phyloP scores from a whole-genome alignment of 2,329 filamentous ascomycete genomes.

The Nemania sp. region DNA sequence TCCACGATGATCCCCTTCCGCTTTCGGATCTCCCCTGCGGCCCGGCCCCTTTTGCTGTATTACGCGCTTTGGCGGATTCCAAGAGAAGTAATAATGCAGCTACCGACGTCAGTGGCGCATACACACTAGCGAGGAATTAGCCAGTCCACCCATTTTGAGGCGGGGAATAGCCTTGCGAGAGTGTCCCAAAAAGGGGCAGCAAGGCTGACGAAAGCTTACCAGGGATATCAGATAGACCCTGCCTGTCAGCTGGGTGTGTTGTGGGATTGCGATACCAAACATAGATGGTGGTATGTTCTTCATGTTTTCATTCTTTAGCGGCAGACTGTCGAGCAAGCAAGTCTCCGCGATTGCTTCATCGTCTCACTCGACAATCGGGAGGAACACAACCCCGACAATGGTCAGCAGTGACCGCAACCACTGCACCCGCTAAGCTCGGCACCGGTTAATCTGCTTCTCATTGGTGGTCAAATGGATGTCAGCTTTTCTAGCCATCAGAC shows the following conservation, averaged over 20 bases:
- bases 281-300: constrained; percentile 3
- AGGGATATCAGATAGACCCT: constrained; percentile 16
- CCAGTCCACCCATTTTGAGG: constrained; percentile 5
- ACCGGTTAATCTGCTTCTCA: constrained; percentile 10
- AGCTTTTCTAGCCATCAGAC: constrained; percentile 17
- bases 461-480: constrained; percentile 18
- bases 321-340: no score
- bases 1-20: constrained; percentile 23
- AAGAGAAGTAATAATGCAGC: constrained; percentile 11
- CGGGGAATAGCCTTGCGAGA: constrained; percentile 23
- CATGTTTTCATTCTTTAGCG: background rate
- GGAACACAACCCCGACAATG: constrained; percentile 8
- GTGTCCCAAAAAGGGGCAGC: background rate
- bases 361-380: constrained; percentile 17
- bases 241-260: constrained; percentile 19
- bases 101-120: constrained; percentile 27
- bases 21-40: constrained; percentile 32
- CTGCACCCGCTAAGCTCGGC: constrained; percentile 8
- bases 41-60: constrained; percentile 22
- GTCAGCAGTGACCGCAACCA: constrained; percentile 21
- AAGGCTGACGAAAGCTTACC: constrained; percentile 26
- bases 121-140: background rate
- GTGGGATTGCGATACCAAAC: constrained; percentile 20
- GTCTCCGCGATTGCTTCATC: constrained; percentile 1
- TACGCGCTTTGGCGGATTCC: constrained; percentile 14